Evolutionary conservation across 1,284 basidiomycete species (phyloP), one percentile per base, ranked within the genome.

Genomic region (Schizophyllum commune): DNA sequence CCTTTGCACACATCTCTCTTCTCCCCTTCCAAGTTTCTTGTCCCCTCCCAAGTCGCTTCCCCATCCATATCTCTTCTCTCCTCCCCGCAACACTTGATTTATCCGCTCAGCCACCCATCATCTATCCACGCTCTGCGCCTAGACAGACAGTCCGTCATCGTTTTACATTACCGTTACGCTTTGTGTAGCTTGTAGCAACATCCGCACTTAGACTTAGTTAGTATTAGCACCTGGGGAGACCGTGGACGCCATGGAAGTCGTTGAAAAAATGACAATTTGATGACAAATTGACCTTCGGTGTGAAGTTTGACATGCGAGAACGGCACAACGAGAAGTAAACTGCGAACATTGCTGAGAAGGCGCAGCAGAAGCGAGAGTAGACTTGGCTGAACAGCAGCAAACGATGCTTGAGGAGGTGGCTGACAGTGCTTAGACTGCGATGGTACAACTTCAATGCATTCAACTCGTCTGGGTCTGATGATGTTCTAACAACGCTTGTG

Each of bases 401-500:
- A 27, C 27, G 27, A 27, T 27, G 27, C 27, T 27, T 27, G 27
- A 27, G 27, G 27, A 27, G 27, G 3, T 27, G 27, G 5, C 27
- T 60, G 5, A 47, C 11, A 22, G 13, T 21, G 57, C 33, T 52
- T 27, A 56, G 58, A 55, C 13, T 34, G 11, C 11, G 9, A 4
- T 57, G 34, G n/a, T 52, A 96, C 84, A n/a, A 89, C 93, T 91
- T 67, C 33, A 55, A 55, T 21, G n/a, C 13, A 61, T 55, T 32
- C 47, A 55, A 58, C 51, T 17, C 53, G 20, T 56, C 27, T 57
- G 54, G 64, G 60, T 56, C 61, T 63, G 27, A 27, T 27, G 27
- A 27, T 27, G 76, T 55, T 83, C 81, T 59, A 85, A 74, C 32
- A 93, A 73, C 15, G 85, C 83, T 65, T 90, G 85, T 13, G 86